These are phyloP conservation scores for Annulohypoxylon nitens DNA, from an alignment of 495 filamentous ascomycete genomes.

Conservation along the genomic window DNA sequence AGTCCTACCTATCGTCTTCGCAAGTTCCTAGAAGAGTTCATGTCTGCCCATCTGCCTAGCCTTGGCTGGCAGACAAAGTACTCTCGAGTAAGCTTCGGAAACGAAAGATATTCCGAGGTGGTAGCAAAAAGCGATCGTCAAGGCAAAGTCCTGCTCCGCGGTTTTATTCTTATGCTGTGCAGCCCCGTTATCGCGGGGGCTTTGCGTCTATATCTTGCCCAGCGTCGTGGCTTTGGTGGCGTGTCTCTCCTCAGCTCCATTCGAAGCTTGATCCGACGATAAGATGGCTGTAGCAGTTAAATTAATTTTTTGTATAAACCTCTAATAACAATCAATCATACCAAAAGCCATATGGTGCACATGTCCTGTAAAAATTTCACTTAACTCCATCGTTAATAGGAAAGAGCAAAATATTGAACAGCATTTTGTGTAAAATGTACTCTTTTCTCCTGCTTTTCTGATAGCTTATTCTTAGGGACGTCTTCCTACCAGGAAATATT, in stretches of 20 bases:
- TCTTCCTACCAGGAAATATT: background rate
- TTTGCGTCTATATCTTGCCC: slow-evolving; percentile 43
- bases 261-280: slow-evolving; percentile 20
- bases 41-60: slow-evolving; percentile 79
- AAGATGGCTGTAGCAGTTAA: background rate
- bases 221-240: slow-evolving; percentile 27
- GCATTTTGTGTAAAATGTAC: background rate
- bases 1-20: slow-evolving; percentile 79
- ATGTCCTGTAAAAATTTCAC: background rate
- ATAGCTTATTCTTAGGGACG: background rate
- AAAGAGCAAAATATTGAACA: background rate
- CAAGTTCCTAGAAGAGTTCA: slow-evolving; percentile 87
- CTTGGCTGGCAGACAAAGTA: slow-evolving; percentile 94
- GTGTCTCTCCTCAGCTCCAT: slow-evolving; percentile 22
- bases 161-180: slow-evolving; percentile 47
- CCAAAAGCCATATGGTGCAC: background rate
- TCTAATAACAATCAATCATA: background rate
- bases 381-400: background rate
- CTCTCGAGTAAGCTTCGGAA: slow-evolving; percentile 90
- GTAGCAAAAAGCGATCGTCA: slow-evolving; percentile 75
- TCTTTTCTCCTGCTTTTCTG: background rate
- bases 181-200: slow-evolving; percentile 49
- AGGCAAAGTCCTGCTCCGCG: slow-evolving; percentile 67
- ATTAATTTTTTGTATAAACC: background rate
- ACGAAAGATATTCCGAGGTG: slow-evolving; percentile 90